Evolutionary conservation across 148 eudicot genomes (phyloP), one percentile per base, ranked within the genome.

Genomic region (Rhododendron griersonianum): DNA sequence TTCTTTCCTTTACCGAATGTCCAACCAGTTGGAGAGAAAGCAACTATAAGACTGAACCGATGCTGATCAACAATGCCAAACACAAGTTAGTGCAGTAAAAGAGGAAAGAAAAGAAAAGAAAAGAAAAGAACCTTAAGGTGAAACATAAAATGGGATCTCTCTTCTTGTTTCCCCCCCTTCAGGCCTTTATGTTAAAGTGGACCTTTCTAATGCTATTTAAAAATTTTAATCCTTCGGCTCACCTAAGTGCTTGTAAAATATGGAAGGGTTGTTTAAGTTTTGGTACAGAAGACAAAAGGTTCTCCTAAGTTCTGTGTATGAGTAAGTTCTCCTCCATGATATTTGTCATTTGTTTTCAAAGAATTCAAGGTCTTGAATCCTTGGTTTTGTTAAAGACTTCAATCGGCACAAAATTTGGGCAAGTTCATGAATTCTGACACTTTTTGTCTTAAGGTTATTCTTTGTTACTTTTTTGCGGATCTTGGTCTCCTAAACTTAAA

Each of bases 11-110:
- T 96, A 84, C 95, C 95, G 80, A 95, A 93, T 41, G 98, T 86
- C 99, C 98, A 96, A 67, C 99, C 99, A 88, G 98, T 94, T 30
- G 99, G 99, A 77, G 99, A 94, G 90, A 96, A 95, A 67, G 98
- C 96, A 80, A 96, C 95, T 87, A 96, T 92, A 11, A 96, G 93
- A 88, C 94, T 95, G 87, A 85, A 95, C 39, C 94, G 91, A 84
- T 83, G 91, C 99, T 96, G 94, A 81, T 77, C 85, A 86, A 82
- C 14, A 88, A 83, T 50, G 44, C 21, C 74, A 88, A 53, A 37
- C 13, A 63, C 11, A 25, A 41, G n/a, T 75, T 19, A 82, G 76
- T 13, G 55, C 37, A 75, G 4, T 21, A 80, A 19, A 67, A 33
- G 33, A 11, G 5, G 0, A 63, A 15, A 5, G 3, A 16, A 18